phyloP scores from a whole-genome alignment of 2,329 filamentous ascomycete genomes.

The Fusarium ramigenum region DNA sequence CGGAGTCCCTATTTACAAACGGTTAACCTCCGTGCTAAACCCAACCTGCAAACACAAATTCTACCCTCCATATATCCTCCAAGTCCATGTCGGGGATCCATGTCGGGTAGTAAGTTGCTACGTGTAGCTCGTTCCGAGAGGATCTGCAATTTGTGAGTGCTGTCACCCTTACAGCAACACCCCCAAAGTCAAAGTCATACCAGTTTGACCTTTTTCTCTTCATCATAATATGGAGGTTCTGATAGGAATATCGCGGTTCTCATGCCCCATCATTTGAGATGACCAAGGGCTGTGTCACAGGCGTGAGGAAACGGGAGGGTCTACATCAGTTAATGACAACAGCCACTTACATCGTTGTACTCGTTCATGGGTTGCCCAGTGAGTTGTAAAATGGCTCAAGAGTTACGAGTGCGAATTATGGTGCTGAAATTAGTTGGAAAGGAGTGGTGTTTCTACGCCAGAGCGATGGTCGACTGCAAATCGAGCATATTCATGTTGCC shows the following conservation, averaged over 20 bases:
- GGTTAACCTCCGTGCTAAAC: not conserved
- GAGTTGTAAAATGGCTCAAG: slow-evolving; percentile 56
- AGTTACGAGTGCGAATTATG: slow-evolving; percentile 63
- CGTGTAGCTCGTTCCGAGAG: slow-evolving; percentile 43
- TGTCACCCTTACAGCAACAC: slow-evolving; percentile 45
- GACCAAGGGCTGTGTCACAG: slow-evolving; percentile 1
- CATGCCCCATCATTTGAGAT: slow-evolving; percentile 49
- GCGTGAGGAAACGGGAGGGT: not conserved
- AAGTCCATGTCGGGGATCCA: not conserved
- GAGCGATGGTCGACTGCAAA: slow-evolving; percentile 49
- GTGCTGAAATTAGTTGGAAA: slow-evolving; percentile 53
- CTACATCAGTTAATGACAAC: slow-evolving; percentile 11
- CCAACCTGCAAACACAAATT: not conserved
- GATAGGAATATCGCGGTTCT: slow-evolving; percentile 53
- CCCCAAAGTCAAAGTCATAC: slow-evolving; percentile 42
- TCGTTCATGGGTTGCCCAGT: slow-evolving; percentile 55
- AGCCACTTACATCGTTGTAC: slow-evolving; percentile 21
- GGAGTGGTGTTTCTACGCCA: not conserved
- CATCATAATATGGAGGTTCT: slow-evolving; percentile 47
- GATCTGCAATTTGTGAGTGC: slow-evolving; percentile 46
- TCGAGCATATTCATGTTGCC: slow-evolving; percentile 60
- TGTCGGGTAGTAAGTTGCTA: slow-evolving; percentile 32
- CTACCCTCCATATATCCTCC: not conserved
- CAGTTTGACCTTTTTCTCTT: slow-evolving; percentile 1
- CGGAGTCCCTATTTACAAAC: slow-evolving; percentile 5